Evolutionary conservation across 129 eudicot species (phyloP).

Genomic region (Kitagawia praeruptora): DNA sequence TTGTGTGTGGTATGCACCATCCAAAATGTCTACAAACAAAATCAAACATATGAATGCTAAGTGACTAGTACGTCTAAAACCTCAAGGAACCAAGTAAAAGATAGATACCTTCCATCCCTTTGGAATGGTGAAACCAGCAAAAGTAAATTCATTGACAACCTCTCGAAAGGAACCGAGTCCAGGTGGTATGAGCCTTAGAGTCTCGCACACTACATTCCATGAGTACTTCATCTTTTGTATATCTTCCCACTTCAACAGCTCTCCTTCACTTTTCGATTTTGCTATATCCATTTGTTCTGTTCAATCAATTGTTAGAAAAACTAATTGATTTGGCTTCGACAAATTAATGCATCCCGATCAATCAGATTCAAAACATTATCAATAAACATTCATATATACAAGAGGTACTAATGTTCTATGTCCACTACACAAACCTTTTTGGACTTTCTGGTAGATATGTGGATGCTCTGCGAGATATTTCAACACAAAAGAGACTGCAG

Average conservation of each 20-base stretch:
- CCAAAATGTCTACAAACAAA: not conserved
- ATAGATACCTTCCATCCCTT: slow-evolving; percentile 9
- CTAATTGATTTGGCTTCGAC: no score
- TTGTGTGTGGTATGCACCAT: not conserved
- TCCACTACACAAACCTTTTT: slow-evolving; percentile 8
- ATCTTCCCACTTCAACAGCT: slow-evolving; percentile 12
- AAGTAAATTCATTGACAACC: not conserved
- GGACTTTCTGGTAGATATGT: slow-evolving; percentile 24
- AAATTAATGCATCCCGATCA: no score
- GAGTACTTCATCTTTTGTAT: slow-evolving; percentile 3
- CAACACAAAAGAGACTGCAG: slow-evolving; percentile 15
- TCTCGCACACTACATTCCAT: slow-evolving; percentile 10
- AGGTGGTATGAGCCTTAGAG: slow-evolving; percentile 5
- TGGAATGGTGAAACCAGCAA: slow-evolving; percentile 8
- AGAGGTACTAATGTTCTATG: no score
- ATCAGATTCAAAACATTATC: no score
- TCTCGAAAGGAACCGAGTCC: slow-evolving; percentile 7
- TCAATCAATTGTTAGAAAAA: no score
- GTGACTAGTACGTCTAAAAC: no score
- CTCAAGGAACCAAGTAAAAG: no score
- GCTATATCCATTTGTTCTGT: slow-evolving; percentile 11
- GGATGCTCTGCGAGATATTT: slow-evolving; percentile 34
- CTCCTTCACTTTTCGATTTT: not conserved
- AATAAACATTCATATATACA: no score
- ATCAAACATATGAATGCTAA: no score